Conservation (phyloP, 768 basidiomycete genomes). For the Plicaturopsis crispa region DNA sequence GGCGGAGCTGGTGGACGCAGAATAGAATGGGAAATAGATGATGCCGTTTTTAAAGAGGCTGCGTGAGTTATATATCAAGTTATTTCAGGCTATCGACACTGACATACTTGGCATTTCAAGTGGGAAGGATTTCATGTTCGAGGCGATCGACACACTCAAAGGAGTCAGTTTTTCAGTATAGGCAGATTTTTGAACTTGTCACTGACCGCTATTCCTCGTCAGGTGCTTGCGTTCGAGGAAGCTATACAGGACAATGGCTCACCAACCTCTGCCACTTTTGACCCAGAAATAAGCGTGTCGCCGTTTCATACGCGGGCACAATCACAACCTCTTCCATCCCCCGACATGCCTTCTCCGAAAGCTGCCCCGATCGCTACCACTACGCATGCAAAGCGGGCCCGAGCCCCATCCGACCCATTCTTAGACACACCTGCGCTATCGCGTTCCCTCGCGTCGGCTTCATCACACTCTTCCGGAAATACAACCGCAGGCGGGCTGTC, state of each 20-base stretch:
- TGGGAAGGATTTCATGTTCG: constrained; percentile 91
- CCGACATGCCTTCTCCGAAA: constrained; percentile 33
- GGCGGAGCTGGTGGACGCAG: constrained; percentile 71
- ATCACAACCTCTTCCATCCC: constrained; percentile 51
- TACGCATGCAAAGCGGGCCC: constrained; percentile 51
- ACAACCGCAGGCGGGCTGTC: constrained; percentile 9
- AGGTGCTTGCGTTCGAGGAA: constrained; percentile 76
- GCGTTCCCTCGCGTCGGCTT: constrained; percentile 44
- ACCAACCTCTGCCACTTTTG: too few species aligned
- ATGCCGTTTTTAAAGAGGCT: constrained; percentile 90
- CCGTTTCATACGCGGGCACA: constrained; percentile 26
- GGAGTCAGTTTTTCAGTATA: constrained; percentile 51
- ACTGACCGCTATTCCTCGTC: constrained; percentile 7
- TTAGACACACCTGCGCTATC: constrained; percentile 61
- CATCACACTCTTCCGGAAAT: constrained; percentile 36
- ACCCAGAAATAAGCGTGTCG: too few species aligned
- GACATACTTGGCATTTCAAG: constrained; percentile 31
- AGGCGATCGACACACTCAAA: constrained; percentile 85
- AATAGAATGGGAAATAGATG: constrained; percentile 89
- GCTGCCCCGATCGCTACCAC: constrained; percentile 31
- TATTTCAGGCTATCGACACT: constrained; percentile 11
- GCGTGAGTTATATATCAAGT: constrained; percentile 52
- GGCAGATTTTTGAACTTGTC: constrained; percentile 1
- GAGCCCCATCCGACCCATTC: constrained; percentile 77
- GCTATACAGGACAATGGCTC: constrained; percentile 15